These are phyloP conservation scores for Keithomyces neogunnii DNA, from an alignment of 2,329 filamentous ascomycete species.

Conservation along the genomic window DNA sequence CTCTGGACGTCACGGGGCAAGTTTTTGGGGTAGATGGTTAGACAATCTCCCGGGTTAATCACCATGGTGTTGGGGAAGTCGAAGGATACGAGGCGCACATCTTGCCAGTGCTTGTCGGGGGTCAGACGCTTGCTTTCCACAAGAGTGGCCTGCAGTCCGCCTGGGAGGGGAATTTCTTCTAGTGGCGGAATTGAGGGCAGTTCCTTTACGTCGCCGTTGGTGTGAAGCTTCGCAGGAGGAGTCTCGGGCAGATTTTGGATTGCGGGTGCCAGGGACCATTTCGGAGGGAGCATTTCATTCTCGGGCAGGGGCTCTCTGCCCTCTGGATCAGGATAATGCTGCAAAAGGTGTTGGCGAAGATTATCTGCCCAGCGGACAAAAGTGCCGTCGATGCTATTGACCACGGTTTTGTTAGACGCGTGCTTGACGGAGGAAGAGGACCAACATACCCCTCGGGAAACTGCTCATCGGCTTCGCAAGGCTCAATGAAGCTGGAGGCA, in stretches of 20 bases:
- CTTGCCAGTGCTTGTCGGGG: conserved; percentile 75
- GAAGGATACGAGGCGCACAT: conserved; percentile 75
- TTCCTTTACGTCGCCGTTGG: conserved; percentile 9
- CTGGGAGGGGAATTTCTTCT: conserved; percentile 45
- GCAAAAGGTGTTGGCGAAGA: conserved; percentile 58
- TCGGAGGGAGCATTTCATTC: conserved; percentile 65
- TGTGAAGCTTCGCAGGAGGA: conserved; percentile 1
- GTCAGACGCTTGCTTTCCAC: conserved; percentile 66
- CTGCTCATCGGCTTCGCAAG: conserved; percentile 87
- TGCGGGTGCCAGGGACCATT: conserved; percentile 38
- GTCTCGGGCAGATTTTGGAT: conserved; percentile 7
- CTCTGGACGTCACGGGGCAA: conserved; percentile 70
- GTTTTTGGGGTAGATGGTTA: conserved; percentile 82
- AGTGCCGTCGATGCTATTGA: conserved; percentile 63
- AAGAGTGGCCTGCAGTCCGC: conserved; percentile 49
- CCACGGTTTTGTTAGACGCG: background rate
- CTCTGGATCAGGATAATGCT: conserved; percentile 60
- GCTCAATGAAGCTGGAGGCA: conserved; percentile 63
- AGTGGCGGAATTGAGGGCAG: conserved; percentile 18
- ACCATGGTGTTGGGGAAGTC: conserved; percentile 26
- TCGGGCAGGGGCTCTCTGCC: conserved; percentile 63
- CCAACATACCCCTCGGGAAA: conserved; percentile 76
- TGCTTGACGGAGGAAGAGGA: no score
- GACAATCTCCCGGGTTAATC: conserved; percentile 65
- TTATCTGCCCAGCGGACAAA: conserved; percentile 70